Evolutionary conservation across 768 basidiomycete genomes (phyloP).

Genomic region (Boletus sensibilis): DNA sequence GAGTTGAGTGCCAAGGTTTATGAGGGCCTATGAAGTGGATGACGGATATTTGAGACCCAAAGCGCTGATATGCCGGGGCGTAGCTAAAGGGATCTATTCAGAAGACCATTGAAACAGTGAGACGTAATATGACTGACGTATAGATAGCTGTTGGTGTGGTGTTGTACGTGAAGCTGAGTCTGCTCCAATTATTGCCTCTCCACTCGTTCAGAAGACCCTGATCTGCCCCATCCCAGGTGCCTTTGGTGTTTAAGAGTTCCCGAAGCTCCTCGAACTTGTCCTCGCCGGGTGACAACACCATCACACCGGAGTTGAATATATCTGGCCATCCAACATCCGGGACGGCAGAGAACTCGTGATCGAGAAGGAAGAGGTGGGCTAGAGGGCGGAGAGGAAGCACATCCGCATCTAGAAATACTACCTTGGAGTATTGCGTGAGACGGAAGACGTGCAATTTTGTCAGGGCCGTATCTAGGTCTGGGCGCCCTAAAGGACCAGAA

Average conservation of each 20-base stretch:
- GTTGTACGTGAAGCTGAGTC: conserved; percentile 96
- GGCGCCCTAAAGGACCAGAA: conserved; percentile 65
- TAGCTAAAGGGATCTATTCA: conserved; percentile 54
- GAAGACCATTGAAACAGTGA: conserved; percentile 26
- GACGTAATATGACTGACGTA: conserved; percentile 59
- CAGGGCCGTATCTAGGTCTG: conserved; percentile 88
- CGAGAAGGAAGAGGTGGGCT: conserved; percentile 85
- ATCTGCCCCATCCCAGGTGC: conserved; percentile 98
- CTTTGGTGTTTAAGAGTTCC: conserved; percentile 69
- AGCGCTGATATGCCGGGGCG: conserved; percentile 94
- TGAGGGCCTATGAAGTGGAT: conserved; percentile 95
- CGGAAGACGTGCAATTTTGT: conserved; percentile 97
- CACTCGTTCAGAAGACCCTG: conserved; percentile 97
- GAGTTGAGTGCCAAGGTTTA: conserved; percentile 88
- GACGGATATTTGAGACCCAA: conserved; percentile 80
- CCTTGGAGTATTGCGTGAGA: conserved; percentile 78
- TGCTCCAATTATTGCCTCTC: conserved; percentile 83
- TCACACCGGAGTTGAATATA: conserved; percentile 96
- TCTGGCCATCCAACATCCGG: conserved; percentile 99
- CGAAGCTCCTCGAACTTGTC: conserved; percentile 79
- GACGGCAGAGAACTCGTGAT: conserved; percentile 85
- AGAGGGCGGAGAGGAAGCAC: conserved; percentile 85
- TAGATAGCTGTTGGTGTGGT: conserved; percentile 97
- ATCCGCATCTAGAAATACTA: conserved; percentile 92
- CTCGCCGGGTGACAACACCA: conserved; percentile 80